Conservation (phyloP, 208 protist species). For the Leishmania martiniquensis region DNA sequence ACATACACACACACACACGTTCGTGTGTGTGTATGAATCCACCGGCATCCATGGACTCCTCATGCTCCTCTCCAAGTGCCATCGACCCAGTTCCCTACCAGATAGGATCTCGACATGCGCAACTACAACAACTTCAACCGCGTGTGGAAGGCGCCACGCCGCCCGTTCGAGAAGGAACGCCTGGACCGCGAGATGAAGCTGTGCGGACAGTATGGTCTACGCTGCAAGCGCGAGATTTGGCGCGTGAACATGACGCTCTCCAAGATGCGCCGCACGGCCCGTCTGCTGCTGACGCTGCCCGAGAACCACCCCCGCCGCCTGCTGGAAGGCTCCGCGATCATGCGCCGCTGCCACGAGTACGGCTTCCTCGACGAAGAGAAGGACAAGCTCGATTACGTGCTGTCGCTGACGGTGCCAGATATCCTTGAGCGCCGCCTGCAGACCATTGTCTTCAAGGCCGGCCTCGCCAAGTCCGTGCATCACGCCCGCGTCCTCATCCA, state of each 20-base stretch:
- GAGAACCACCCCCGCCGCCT: slow-evolving; percentile 97
- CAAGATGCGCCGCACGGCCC: slow-evolving; percentile 99
- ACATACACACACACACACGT: background rate
- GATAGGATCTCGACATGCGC: slow-evolving; percentile 52
- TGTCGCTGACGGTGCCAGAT: slow-evolving; percentile 98
- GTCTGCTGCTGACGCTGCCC: slow-evolving; percentile 99
- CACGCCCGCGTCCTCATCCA: slow-evolving; percentile 99
- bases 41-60: background rate
- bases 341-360: slow-evolving; percentile 97
- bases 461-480: slow-evolving; percentile 99
- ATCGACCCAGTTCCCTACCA: background rate
- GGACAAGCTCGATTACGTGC: slow-evolving; percentile 99
- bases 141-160: slow-evolving; percentile 97
- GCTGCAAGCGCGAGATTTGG: slow-evolving; percentile 99
- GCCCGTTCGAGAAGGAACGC: slow-evolving; percentile 99
- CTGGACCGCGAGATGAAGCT: slow-evolving; percentile 99
- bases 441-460: slow-evolving; percentile 98
- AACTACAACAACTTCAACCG: slow-evolving; percentile 98
- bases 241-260: slow-evolving; percentile 98
- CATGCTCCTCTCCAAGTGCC: background rate
- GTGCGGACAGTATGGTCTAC: slow-evolving; percentile 98
- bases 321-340: slow-evolving; percentile 99
- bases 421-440: slow-evolving; percentile 99
- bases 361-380: slow-evolving; percentile 97
- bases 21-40: background rate